phyloP scores from a whole-genome alignment of 2,329 filamentous ascomycete species.

The Fusarium piperis region DNA sequence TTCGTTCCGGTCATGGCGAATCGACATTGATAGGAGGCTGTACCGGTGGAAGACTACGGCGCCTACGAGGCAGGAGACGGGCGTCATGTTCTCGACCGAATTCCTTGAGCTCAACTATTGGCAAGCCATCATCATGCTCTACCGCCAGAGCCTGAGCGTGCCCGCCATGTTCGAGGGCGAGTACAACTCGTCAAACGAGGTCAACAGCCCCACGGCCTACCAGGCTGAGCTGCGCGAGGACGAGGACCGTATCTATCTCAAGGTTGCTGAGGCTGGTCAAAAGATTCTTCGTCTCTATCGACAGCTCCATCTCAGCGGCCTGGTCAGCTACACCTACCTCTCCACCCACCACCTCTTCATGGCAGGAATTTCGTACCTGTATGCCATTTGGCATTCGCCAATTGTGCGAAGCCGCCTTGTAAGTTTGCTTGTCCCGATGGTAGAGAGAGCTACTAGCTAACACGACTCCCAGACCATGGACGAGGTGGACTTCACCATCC shows the following conservation, averaged over 20 bases:
- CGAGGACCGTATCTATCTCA: constrained; percentile 90
- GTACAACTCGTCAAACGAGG: constrained; percentile 71
- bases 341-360: constrained; percentile 97
- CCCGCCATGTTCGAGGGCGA: constrained; percentile 87
- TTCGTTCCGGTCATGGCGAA: constrained; percentile 88
- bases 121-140: constrained; percentile 96
- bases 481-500: constrained; percentile 96
- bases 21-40: constrained; percentile 84
- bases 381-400: constrained; percentile 96
- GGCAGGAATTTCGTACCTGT: constrained; percentile 95
- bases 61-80: constrained; percentile 80
- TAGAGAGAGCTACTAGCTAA: constrained; percentile 11
- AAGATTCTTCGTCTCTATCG: constrained; percentile 91
- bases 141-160: constrained; percentile 88
- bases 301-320: constrained; percentile 84
- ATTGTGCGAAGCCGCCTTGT: constrained; percentile 87
- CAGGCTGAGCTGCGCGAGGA: constrained; percentile 77
- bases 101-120: constrained; percentile 97
- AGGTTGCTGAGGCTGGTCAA: constrained; percentile 94
- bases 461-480: constrained; percentile 73
- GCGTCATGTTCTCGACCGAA: constrained; percentile 87
- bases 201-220: constrained; percentile 69
- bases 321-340: constrained; percentile 96
- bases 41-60: constrained; percentile 88
- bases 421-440: constrained; percentile 51